phyloP scores from a whole-genome alignment of 306 rosid species.

The Alnus glutinosa region DNA sequence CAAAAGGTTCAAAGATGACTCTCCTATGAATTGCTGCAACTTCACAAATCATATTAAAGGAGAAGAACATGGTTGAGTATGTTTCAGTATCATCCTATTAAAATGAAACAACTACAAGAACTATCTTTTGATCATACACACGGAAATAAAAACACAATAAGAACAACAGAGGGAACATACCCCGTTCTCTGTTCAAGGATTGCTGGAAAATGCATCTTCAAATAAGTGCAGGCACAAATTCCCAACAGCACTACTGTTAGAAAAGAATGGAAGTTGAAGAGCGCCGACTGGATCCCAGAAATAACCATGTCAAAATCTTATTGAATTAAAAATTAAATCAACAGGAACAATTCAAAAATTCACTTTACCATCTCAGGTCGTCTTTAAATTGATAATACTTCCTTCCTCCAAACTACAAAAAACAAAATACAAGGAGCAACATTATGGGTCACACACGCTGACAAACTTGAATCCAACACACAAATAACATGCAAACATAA shows the following conservation, averaged over 20 bases:
- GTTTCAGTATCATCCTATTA: background rate
- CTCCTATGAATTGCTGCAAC: background rate
- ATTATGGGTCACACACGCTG: background rate
- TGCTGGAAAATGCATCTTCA: conserved; percentile 57
- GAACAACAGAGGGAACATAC: conserved; percentile 25
- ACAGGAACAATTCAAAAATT: background rate
- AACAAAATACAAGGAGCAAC: background rate
- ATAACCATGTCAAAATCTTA: conserved; percentile 23
- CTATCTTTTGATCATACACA: background rate
- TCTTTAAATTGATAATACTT: conserved; percentile 12
- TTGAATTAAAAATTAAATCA: background rate
- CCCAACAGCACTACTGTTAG: conserved; percentile 49
- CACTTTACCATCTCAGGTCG: conserved; percentile 29
- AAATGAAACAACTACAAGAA: background rate
- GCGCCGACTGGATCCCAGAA: conserved; percentile 46
- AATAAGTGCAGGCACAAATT: conserved; percentile 50
- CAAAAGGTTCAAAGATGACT: background rate
- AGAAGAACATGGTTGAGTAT: background rate
- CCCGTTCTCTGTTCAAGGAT: conserved; percentile 52
- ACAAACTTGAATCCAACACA: background rate
- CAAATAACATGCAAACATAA: background rate
- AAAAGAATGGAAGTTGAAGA: conserved; percentile 56
- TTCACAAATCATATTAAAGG: background rate
- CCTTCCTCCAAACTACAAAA: conserved; percentile 29
- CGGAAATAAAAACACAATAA: background rate